Base-by-base conservation (phyloP, 1,139 yeast species). In the Kurtzmaniella quercitrusa region DNA sequence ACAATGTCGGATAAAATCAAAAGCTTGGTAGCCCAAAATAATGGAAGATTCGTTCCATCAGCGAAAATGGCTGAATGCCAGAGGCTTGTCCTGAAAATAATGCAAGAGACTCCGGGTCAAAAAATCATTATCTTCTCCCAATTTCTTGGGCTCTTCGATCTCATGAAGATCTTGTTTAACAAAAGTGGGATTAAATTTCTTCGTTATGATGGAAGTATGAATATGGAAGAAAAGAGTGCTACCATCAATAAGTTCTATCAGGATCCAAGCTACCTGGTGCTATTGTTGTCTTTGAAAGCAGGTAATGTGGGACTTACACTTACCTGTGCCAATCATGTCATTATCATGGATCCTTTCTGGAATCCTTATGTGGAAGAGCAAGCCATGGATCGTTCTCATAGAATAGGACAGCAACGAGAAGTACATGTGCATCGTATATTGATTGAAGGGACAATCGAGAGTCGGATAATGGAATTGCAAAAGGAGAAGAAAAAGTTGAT, bases 281-380 rank as follows among this genome's bases (percentile, higher is more conserved):
- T 91, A 57, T 67, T 91, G 40, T 73, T 88, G 20, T 87, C 96
- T 0, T 74, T 91, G 56, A 84, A 84, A 56, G 96, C 97, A 1
- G 98, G 98, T 53, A 89, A 88, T 59, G 93, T 89, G 12, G 98
- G 98, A 5, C 71, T 91, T 48, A 91, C 97, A 0, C 71, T 91
- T 50, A 91, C 97, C 0, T 87, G 95, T 65, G 98, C 98, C 0
- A 85, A 88, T 35, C 96, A 88, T 59, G 95, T 91, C 9, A 79
- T 91, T 41, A 76, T 91, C 11, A 76, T 88, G 71, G 98, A 91
- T 59, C 97, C 97, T 14, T 91, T 88, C 59, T 91, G 98, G 98
- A 91, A 91, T 57, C 98, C 97, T 1, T 91, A 76, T 61, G 96
- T 91, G 3, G 98, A 91, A 62, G 95, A 87, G 39, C 98, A 91